phyloP scores from a whole-genome alignment of 768 basidiomycete species.

The Basidioascus undulatus region DNA sequence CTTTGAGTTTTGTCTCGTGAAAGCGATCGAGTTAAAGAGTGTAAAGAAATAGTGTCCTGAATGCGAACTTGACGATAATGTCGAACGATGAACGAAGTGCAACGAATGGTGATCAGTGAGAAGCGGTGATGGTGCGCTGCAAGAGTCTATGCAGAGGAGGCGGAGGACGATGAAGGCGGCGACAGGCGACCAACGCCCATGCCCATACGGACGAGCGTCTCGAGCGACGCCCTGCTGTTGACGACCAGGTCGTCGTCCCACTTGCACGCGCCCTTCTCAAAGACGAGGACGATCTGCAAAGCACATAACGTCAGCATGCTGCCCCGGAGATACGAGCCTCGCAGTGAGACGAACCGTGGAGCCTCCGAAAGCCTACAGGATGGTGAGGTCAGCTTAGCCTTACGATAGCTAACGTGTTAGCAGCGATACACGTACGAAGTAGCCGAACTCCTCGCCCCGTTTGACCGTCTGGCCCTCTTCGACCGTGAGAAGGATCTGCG shows the following conservation, averaged over 20 bases:
- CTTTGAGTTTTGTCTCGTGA: no score
- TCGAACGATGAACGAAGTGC: no score
- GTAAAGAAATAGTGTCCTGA: no score
- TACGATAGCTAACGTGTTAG: not conserved
- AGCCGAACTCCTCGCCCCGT: constrained; percentile 75
- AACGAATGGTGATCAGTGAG: no score
- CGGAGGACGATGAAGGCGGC: no score
- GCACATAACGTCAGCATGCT: constrained; percentile 36
- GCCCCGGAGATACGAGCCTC: no score
- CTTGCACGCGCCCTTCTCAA: constrained; percentile 57
- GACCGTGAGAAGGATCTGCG: constrained; percentile 69
- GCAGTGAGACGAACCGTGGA: no score
- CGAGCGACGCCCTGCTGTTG: constrained; percentile 65
- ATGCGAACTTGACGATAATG: no score
- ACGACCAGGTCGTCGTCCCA: constrained; percentile 81
- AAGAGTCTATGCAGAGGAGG: no score
- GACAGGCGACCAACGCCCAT: constrained; percentile 58
- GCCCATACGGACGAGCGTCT: constrained; percentile 69
- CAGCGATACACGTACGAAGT: constrained; percentile 13
- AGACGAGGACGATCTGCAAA: constrained; percentile 72
- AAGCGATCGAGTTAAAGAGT: no score
- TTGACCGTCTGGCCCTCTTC: constrained; percentile 53
- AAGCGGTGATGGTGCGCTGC: no score
- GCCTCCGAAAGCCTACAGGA: constrained; percentile 40
- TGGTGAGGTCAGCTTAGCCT: not conserved